phyloP scores from a whole-genome alignment of 371 early-diverging fungal genomes.

The Chytridiales sp. region DNA sequence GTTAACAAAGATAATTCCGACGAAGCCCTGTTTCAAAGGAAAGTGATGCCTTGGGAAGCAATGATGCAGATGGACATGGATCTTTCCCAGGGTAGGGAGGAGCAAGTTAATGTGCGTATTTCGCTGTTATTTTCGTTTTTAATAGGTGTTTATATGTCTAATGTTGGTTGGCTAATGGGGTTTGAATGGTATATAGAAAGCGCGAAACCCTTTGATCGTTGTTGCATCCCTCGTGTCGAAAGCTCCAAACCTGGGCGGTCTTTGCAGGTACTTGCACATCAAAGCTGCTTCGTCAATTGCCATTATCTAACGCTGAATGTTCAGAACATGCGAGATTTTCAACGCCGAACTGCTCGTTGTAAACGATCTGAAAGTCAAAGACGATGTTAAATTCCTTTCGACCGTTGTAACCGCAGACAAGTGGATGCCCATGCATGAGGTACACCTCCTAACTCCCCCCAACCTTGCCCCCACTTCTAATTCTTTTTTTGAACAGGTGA shows the following conservation, averaged over 20 bases:
- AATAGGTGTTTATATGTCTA: too few species aligned
- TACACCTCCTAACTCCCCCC: slow-evolving; percentile 15
- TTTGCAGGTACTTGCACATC: slow-evolving; percentile 41
- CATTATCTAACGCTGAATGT: slow-evolving; percentile 29
- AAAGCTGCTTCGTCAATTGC: background rate
- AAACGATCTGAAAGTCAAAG: slow-evolving; percentile 45
- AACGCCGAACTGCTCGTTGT: slow-evolving; percentile 58
- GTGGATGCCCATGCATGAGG: slow-evolving; percentile 69
- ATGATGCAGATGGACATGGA: slow-evolving; percentile 40
- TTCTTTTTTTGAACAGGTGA: too few species aligned
- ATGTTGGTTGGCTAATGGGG: too few species aligned
- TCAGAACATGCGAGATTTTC: slow-evolving; percentile 68
- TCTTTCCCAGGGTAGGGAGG: slow-evolving; percentile 24
- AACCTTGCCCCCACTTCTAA: too few species aligned
- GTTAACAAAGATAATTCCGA: background rate
- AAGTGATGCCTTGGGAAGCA: slow-evolving; percentile 69
- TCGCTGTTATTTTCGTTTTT: slow-evolving; percentile 26
- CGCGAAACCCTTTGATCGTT: slow-evolving; percentile 59
- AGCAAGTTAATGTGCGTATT: background rate
- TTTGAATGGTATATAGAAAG: slow-evolving; percentile 46
- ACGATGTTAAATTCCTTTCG: slow-evolving; percentile 51
- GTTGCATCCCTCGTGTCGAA: slow-evolving; percentile 61
- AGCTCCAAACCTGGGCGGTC: slow-evolving; percentile 65
- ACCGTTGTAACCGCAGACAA: slow-evolving; percentile 56
- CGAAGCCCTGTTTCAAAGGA: slow-evolving; percentile 51